A percentile compares a stretch with the other conserved stretches of the same genome.
Conservation (phyloP, 2,329 filamentous ascomycete species). For the Cladosporium sp. region DNA sequence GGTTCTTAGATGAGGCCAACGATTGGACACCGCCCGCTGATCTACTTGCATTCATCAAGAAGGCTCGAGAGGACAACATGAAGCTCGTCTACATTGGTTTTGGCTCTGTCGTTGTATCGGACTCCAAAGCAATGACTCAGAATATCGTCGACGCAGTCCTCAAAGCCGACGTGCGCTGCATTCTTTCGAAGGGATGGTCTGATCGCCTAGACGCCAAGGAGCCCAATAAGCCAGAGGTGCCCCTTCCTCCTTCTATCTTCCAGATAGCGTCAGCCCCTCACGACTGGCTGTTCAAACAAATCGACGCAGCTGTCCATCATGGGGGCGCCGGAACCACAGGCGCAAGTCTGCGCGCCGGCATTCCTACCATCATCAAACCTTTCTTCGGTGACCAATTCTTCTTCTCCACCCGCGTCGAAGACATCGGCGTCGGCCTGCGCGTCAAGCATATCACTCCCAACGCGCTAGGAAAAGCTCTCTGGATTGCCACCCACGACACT, state of each 20-base stretch:
- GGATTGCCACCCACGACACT: slow-evolving; percentile 85
- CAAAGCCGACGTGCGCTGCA: slow-evolving; percentile 89
- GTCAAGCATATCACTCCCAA: slow-evolving; percentile 86
- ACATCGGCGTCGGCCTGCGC: slow-evolving; percentile 85
- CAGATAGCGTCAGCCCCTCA: slow-evolving; percentile 89
- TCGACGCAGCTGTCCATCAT: slow-evolving; percentile 92
- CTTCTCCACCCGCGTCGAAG: slow-evolving; percentile 84
- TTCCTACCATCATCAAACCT: slow-evolving; percentile 90
- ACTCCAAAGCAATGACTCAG: slow-evolving; percentile 81
- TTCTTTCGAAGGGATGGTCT: slow-evolving; percentile 95
- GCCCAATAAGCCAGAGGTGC: slow-evolving; percentile 59
- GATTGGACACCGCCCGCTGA: slow-evolving; percentile 71
- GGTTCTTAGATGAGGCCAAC: slow-evolving; percentile 81
- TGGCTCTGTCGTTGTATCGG: slow-evolving; percentile 88
- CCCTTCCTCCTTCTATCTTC: slow-evolving; percentile 73
- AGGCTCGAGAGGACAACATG: slow-evolving; percentile 74
- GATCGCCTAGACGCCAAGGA: slow-evolving; percentile 66
- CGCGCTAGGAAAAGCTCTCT: slow-evolving; percentile 78
- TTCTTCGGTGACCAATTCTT: slow-evolving; percentile 99
- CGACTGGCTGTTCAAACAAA: slow-evolving; percentile 92
- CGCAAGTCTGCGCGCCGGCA: slow-evolving; percentile 81
- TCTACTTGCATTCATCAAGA: slow-evolving; percentile 74
- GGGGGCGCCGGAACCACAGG: slow-evolving; percentile 94
- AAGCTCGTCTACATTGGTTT: slow-evolving; percentile 97
- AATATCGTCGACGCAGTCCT: slow-evolving; percentile 89